Evolutionary conservation across 2,329 filamentous ascomycete genomes (phyloP), one percentile per base, ranked within the genome.

Genomic region (Aureobasidium namibiae): DNA sequence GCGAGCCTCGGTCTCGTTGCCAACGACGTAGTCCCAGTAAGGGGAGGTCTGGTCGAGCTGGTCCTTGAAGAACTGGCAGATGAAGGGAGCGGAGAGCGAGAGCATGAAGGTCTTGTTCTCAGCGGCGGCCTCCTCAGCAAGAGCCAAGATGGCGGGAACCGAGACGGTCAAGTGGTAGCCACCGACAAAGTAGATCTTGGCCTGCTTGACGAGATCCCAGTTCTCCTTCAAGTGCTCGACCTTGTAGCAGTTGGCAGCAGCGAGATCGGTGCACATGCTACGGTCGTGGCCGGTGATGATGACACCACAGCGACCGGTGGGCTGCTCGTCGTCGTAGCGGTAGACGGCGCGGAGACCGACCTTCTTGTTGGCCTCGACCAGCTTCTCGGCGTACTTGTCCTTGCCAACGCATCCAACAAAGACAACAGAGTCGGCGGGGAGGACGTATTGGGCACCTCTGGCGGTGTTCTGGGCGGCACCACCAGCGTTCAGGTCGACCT

Each of bases 121-220:
- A 65, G 82, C 78, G 39, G 90, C 92, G 61, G 94, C 92, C 77
- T 97, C 89, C 75, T 95, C 87, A 66, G 88, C 92, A 50, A 99
- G 82, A 65, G 91, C 90, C 80, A 92, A 80, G 72, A 96, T 91
- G 65, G 94, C 92, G 23, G 88, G 86, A 45, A 92, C 90, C 76
- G 87, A 96, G 70, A 99, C 94, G 42, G 94, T 99, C 80, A 99
- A 84, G 80, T 99, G 94, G 80, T 91, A 99, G 46, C 94, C 94
- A 70, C 94, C 94, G 63, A 99, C 86, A 71, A 96, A 99, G 82
- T 87, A 96, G 68, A 88, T 81, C 71, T 92, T 83, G 60, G 92
- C 92, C 68, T 88, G 85, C 83, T 97, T 85, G 61, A 94, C 94
- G 54, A 96, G 82, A 66, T 84, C 82, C 94, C 94, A 99, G 76